Conservation (phyloP, 495 filamentous ascomycete species). For the Lineolata rhizophorae region DNA sequence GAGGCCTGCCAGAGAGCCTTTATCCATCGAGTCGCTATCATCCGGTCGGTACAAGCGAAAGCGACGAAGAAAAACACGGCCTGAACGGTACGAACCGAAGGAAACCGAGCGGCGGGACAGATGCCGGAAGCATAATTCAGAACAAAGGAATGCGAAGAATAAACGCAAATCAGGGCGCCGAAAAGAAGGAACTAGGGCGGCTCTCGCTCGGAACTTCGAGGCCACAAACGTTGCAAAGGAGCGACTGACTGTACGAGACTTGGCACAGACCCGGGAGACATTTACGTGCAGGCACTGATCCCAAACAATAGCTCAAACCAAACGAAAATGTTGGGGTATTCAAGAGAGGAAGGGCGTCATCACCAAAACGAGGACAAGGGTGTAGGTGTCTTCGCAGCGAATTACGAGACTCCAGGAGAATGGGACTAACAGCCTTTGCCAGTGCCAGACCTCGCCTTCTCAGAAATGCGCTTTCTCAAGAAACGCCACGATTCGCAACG, state of each 20-base stretch:
- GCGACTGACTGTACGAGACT: slow-evolving; percentile 19
- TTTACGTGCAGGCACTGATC: neutral
- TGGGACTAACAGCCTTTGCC: slow-evolving; percentile 1
- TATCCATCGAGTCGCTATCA: too few relatives aligned
- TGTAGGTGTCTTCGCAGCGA: slow-evolving; percentile 14
- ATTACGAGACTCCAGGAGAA: neutral
- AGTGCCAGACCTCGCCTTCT: slow-evolving; percentile 48
- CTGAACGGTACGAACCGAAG: slow-evolving; percentile 24
- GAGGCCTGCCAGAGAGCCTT: too few relatives aligned
- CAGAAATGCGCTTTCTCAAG: slow-evolving; percentile 40
- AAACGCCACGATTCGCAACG: slow-evolving; percentile 15
- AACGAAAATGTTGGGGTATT: slow-evolving; percentile 39
- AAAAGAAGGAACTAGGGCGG: slow-evolving; percentile 16
- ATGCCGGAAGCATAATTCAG: neutral
- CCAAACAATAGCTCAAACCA: slow-evolving; percentile 30
- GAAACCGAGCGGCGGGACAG: slow-evolving; percentile 18
- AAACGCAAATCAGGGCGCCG: too few relatives aligned
- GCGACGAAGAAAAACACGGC: slow-evolving; percentile 13
- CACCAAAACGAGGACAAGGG: slow-evolving; percentile 26
- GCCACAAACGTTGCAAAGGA: slow-evolving; percentile 38
- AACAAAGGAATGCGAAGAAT: slow-evolving; percentile 2
- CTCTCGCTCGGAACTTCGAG: slow-evolving; percentile 38
- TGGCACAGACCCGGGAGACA: neutral
- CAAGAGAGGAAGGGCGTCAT: slow-evolving; percentile 45
- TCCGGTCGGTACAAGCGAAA: slow-evolving; percentile 14